Base-by-base conservation (phyloP, 1,284 basidiomycete genomes). In the Puccinia coronata region DNA sequence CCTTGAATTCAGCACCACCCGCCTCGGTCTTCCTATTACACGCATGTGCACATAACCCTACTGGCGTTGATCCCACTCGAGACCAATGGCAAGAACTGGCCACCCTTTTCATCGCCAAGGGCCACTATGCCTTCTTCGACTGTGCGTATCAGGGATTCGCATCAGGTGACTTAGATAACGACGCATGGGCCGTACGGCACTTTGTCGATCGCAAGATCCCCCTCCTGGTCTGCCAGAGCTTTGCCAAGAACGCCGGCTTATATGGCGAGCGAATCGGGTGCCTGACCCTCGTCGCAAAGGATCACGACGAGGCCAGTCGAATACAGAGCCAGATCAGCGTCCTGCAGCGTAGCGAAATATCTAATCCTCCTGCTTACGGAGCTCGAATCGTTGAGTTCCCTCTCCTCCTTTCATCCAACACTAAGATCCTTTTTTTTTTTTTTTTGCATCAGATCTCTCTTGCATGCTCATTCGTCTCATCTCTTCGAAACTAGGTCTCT, bases 21-120 rank as follows among this genome's bases (percentile, higher is more conserved):
- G 90, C 91, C 61, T 96, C 94, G 2, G 92, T 95, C 70, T 92
- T 98, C 86, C 87, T 99, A 83, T 87, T 99, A 63, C 94, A 97
- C 85, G 93, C 94, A 11, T 96, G 95, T 86, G 96, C 96, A 57
- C 96, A 96, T 86, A 96, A 96, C 85, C 96, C 96, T 4, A 98
- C 96, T 0, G 95, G 96, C 2, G 94, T 97, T 11, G 96, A 99
- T 87, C 93, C 96, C 43, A 96, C 93, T 36, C 87, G 88, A 72
- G 92, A 93, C 83, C 93, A 99, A 86, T 99, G 96, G 96, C 88
- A 90, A 83, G 87, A 90, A 83, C 90, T 98, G 84, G 92, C 92
- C 73, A 89, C 92, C 63, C 88, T 92, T 75, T 91, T 98, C 86
- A 86, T 91, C 63, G 87, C 89, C 76, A 93, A 92, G 87, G 89